Evolutionary conservation across 495 filamentous ascomycete genomes (phyloP).

Genomic region (Penicillium lagena): DNA sequence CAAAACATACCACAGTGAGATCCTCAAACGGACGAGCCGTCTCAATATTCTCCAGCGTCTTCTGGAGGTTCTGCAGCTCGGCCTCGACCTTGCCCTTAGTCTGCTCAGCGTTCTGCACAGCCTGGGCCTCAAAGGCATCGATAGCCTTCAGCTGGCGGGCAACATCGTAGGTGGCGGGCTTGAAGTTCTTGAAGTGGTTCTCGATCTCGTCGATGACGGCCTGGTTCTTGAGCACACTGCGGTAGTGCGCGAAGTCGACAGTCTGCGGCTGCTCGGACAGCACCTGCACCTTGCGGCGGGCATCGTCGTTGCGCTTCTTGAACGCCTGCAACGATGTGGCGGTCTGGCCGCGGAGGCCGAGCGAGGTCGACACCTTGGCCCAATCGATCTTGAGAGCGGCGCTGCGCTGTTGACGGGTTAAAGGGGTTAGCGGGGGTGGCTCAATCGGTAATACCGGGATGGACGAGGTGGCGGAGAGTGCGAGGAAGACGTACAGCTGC

Average conservation of each 20-base stretch:
- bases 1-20: conserved; percentile 83
- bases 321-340: conserved; percentile 83
- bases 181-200: conserved; percentile 82
- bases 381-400: conserved; percentile 99
- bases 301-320: conserved; percentile 99
- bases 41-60: conserved; percentile 96
- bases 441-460: conserved; percentile 6
- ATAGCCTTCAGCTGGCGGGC: conserved; percentile 91
- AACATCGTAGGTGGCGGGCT: conserved; percentile 87
- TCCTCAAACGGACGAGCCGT: conserved; percentile 93
- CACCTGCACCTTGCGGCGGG: conserved; percentile 79
- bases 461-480: conserved; percentile 6
- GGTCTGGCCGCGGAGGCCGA: conserved; percentile 94
- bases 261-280: conserved; percentile 73
- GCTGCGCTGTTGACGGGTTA: conserved; percentile 66
- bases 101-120: conserved; percentile 90
- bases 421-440: conserved; percentile 14
- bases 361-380: conserved; percentile 80
- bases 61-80: conserved; percentile 85
- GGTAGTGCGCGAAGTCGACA: conserved; percentile 93
- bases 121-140: conserved; percentile 94
- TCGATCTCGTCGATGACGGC: conserved; percentile 94
- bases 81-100: conserved; percentile 92
- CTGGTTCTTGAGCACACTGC: conserved; percentile 85
- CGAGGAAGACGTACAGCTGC: conserved; percentile 68